Base-by-base conservation (phyloP, 768 basidiomycete genomes). In the Kondoa malvinella region DNA sequence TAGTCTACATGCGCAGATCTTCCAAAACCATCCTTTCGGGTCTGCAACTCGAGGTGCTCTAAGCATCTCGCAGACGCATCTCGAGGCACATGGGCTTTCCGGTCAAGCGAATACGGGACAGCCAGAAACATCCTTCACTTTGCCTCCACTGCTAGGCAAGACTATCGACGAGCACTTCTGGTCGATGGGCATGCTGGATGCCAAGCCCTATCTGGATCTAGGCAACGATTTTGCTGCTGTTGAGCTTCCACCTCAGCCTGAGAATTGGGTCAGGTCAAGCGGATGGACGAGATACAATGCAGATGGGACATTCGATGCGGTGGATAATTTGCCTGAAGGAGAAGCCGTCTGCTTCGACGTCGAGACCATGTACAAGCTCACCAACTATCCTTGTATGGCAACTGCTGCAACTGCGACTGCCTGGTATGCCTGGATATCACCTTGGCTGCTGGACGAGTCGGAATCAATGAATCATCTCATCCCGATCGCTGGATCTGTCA, bases 361-460 rank as follows among this genome's bases (percentile, higher is more conserved):
- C 66, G 92, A 99, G 78, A 91, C 89, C 0, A 82, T 97, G 81
- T 83, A 83, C 30, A 83, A 88, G 74, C 83, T 87, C 62, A 85
- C 85, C 1, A 72, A 76, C 0, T 90, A 84, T 74, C 83, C 94
- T 15, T 79, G 96, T 75, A 86, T 97, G 80, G 92, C 95, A 0
- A 86, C 85, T 69, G 92, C 92, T 1, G 88, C 83, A 1, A 86
- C 90, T 2, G 80, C 82, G 27, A 84, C 84, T 62, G 86, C 85
- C 0, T 97, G 95, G 94, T 99, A 97, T 75, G 83, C 84, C 1
- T 99, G 95, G 92, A 84, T 95, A 70, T 92, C 89, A 0, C 95
- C 95, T 0, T 94, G 91, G 91, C 77, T 95, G 12, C 81, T 92
- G 2, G 83, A 82, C 16, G 80, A 83, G 71, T 79, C 83, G 25